Conservation (phyloP, 148 eudicot genomes). For the Pharnaceum exiguum region DNA sequence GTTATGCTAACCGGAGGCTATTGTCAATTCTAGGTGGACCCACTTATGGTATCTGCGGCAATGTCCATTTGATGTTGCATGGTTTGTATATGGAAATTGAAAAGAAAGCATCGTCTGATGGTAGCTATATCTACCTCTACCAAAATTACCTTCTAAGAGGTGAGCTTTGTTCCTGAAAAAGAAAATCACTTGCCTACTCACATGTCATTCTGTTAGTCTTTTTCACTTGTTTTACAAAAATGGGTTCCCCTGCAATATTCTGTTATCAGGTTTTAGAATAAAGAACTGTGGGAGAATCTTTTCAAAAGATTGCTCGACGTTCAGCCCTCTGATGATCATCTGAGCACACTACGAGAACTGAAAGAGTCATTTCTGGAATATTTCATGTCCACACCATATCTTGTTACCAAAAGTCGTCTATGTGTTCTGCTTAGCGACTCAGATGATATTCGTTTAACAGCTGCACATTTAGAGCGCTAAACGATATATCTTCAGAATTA, state of each 20-base stretch:
- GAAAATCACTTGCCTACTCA: no score
- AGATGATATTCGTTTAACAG: background rate
- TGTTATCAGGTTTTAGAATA: conserved; percentile 86
- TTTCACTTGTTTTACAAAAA: background rate
- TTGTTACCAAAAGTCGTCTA: conserved; percentile 62
- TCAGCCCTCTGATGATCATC: conserved; percentile 51
- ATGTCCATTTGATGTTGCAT: conserved; percentile 94
- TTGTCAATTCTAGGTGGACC: conserved; percentile 54
- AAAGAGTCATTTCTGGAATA: conserved; percentile 63
- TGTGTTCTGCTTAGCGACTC: conserved; percentile 63
- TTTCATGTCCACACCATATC: conserved; percentile 53
- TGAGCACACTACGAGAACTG: conserved; percentile 37
- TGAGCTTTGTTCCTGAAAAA: conserved; percentile 7
- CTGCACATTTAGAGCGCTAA: no score
- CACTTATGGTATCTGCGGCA: conserved; percentile 82
- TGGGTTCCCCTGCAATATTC: background rate
- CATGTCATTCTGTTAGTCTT: no score
- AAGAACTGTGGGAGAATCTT: conserved; percentile 62
- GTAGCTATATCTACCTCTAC: conserved; percentile 45
- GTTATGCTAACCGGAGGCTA: background rate
- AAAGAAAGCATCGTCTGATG: conserved; percentile 50
- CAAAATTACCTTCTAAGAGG: conserved; percentile 70
- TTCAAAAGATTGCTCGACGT: conserved; percentile 62
- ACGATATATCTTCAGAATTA: no score
- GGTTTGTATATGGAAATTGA: conserved; percentile 72